Percentiles rank a stretch among this genome's conserved stretches.
These are phyloP conservation scores for Quercus tomentella DNA, from an alignment of 331 rosid species.

Conservation along the genomic window DNA sequence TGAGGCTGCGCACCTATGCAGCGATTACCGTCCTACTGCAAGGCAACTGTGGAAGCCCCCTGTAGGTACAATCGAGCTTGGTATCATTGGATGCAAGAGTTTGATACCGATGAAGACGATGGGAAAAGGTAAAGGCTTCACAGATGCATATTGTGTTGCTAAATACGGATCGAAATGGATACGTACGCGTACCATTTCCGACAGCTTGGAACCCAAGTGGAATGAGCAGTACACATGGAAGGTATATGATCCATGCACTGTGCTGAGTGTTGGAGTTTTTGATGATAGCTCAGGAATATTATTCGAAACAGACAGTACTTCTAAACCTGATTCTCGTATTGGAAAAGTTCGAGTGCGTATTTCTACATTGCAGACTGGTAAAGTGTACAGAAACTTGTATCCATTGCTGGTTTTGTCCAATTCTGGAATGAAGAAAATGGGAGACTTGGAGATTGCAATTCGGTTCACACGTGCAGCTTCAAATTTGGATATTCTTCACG, in stretches of 20 bases:
- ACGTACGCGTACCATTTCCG: conserved; percentile 59
- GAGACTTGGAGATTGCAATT: conserved; percentile 74
- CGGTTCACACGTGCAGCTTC: conserved; percentile 51
- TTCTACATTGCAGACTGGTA: conserved; percentile 63
- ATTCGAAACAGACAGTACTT: no score
- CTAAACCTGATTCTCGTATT: conserved; percentile 43
- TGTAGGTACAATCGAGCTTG: conserved; percentile 69
- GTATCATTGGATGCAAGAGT: conserved; percentile 64
- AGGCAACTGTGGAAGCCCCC: conserved; percentile 87
- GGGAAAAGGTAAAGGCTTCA: conserved; percentile 46
- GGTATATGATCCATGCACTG: conserved; percentile 84
- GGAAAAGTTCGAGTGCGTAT: conserved; percentile 70
- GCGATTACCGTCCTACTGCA: conserved; percentile 89
- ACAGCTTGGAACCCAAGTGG: conserved; percentile 81
- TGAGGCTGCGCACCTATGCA: conserved; percentile 70
- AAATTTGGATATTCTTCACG: conserved; percentile 63
- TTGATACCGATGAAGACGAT: conserved; percentile 67
- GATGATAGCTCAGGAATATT: conserved; percentile 1
- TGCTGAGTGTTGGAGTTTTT: conserved; percentile 74
- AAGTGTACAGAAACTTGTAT: conserved; percentile 52
- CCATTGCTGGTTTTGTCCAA: conserved; percentile 52
- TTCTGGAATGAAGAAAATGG: conserved; percentile 63
- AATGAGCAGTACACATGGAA: conserved; percentile 92
- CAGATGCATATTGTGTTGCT: conserved; percentile 80
- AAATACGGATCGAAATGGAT: conserved; percentile 88